phyloP scores from a whole-genome alignment of 164 flowering plant genomes.

The Nelumbo lutea region DNA sequence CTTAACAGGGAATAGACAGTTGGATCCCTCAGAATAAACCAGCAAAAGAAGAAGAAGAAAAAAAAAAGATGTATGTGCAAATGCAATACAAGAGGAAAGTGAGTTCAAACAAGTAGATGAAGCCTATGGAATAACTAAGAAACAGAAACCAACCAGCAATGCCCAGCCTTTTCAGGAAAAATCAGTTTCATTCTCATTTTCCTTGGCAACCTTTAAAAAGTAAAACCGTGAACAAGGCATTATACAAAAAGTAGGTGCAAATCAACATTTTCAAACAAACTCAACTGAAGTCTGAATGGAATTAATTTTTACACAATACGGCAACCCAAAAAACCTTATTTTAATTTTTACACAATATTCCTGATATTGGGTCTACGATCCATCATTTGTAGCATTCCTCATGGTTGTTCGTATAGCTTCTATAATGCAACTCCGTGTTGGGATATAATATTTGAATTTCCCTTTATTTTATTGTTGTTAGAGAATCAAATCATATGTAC shows the following conservation, averaged over 20 bases:
- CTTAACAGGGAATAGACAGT: too few relatives aligned
- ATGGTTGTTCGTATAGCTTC: too few relatives aligned
- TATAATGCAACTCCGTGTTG: too few relatives aligned
- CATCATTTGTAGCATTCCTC: neutral
- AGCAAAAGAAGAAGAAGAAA: neutral
- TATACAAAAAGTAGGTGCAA: neutral
- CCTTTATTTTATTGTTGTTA: too few relatives aligned
- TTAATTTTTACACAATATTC: too few relatives aligned
- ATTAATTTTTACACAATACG: neutral
- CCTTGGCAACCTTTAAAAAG: constrained; percentile 33
- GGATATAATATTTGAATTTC: too few relatives aligned
- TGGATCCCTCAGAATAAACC: constrained; percentile 24
- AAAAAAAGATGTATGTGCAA: neutral
- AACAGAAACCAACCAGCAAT: too few relatives aligned
- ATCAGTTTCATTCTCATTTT: constrained; percentile 27
- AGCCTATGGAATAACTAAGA: too few relatives aligned
- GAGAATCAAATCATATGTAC: too few relatives aligned
- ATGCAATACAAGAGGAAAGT: neutral
- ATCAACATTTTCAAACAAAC: neutral
- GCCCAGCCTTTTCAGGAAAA: neutral
- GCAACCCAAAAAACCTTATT: neutral
- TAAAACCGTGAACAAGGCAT: neutral
- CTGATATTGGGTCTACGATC: neutral
- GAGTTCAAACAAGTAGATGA: neutral
- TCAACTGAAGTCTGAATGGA: neutral